Evolutionary conservation across 208 protist species (phyloP), one percentile per base, ranked within the genome.

Genomic region (Crithidia brevicula): DNA sequence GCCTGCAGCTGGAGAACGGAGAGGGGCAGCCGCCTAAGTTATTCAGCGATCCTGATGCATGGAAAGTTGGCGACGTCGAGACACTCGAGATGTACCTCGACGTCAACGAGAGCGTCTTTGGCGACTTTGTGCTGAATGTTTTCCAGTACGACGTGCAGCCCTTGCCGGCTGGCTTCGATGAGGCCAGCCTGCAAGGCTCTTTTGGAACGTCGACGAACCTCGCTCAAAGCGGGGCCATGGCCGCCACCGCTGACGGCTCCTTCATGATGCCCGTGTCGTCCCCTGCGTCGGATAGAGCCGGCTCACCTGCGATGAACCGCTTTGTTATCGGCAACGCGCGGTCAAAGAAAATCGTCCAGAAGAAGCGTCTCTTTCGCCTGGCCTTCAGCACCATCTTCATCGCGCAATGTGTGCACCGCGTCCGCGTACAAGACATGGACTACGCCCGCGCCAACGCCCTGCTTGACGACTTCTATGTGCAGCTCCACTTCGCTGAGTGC

Each of bases 341-440:
- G 6, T 60, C 22, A 11, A 74, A 75, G 61, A 71, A 72, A 28
- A 7, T 72, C 3, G 54, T 71, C 33, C 42, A 45, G 33, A 91
- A 85, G 66, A 47, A 28, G 3, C 74, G 77, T 22, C 69, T 94
- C 43, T 80, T 89, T 36, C 82, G 88, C 22, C 77, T 83, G 25
- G 88, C 88, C 61, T 92, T 91, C 61, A 94, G 85, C 64, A 94
- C 85, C 40, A 85, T 94, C 51, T 94, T 94, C 64, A 72, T 91
- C 23, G 76, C 78, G 15, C 75, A 92, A 47, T 51, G 76, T n/a
- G 72, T 47, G 11, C 81, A 92, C 42, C 85, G 85, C 7, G 77
- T 94, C 13, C 70, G 77, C 1, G 58, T 81, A 34, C 83, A 79
- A 30, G 81, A 88, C 49, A 91, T 94, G 88, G 88, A 94, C 81